Evolutionary conservation across 768 basidiomycete species (phyloP).

Genomic region (Neoboletus brunneissimus): DNA sequence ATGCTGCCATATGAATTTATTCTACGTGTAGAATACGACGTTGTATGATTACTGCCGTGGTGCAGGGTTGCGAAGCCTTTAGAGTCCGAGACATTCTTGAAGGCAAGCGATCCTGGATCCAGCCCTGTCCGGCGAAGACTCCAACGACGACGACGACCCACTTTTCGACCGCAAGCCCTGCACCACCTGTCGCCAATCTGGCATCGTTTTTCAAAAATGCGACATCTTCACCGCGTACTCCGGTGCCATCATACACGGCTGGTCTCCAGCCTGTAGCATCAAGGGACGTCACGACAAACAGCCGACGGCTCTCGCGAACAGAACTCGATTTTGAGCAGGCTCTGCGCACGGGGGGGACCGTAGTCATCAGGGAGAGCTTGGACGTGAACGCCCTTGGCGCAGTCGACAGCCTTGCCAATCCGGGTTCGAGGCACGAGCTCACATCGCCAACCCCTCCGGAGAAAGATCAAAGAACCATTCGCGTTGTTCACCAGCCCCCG

Average conservation of each 20-base stretch:
- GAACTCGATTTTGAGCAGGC: constrained; percentile 84
- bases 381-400: constrained; percentile 68
- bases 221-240: constrained; percentile 43
- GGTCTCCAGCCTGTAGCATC: constrained; percentile 58
- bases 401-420: constrained; percentile 38
- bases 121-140: constrained; percentile 2
- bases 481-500: constrained; percentile 43
- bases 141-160: constrained; percentile 13
- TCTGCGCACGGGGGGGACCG: constrained; percentile 62
- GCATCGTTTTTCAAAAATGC: constrained; percentile 62
- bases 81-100: constrained; percentile 2
- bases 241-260: constrained; percentile 45
- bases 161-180: not conserved
- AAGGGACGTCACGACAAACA: constrained; percentile 41
- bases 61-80: constrained; percentile 20
- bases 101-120: constrained; percentile 1
- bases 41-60: constrained; percentile 21
- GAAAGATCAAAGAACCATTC: constrained; percentile 37
- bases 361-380: constrained; percentile 64
- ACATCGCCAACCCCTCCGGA: constrained; percentile 41
- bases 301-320: constrained; percentile 63
- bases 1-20: constrained; percentile 35
- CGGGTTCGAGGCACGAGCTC: constrained; percentile 31
- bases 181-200: constrained; percentile 44
- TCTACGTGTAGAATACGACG: constrained; percentile 28